These are phyloP conservation scores for Osmanthus fragrans DNA, from an alignment of 257 asterid species.

Conservation along the genomic window DNA sequence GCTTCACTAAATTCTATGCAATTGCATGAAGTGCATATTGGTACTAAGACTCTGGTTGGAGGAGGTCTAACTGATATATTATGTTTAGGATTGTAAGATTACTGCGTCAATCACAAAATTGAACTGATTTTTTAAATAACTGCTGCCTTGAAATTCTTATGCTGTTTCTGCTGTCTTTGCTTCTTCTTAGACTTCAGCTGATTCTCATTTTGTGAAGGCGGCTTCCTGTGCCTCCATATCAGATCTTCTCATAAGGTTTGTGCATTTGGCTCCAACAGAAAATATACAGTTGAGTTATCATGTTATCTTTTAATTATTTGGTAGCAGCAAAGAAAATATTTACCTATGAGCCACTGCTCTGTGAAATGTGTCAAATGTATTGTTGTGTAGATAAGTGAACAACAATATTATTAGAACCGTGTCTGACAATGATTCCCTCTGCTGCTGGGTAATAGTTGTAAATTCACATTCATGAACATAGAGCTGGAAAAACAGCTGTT, in stretches of 20 bases:
- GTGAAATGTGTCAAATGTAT: background rate
- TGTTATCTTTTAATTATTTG: constrained; percentile 1
- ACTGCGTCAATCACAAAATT: background rate
- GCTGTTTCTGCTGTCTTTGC: constrained; percentile 20
- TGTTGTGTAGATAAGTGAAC: background rate
- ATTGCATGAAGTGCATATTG: background rate
- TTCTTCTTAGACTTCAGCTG: constrained; percentile 35
- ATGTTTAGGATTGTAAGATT: background rate
- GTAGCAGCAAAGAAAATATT: background rate
- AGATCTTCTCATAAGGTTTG: constrained; percentile 80
- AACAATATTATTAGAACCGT: background rate
- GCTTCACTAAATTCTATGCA: background rate
- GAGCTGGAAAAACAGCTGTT: background rate
- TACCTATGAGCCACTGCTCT: background rate
- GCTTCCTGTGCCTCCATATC: constrained; percentile 85
- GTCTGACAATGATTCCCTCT: background rate
- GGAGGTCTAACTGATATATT: constrained; percentile 1
- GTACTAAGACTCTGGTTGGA: constrained; percentile 9
- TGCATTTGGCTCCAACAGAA: constrained; percentile 10
- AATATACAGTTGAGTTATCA: constrained; percentile 2
- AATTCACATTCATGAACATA: background rate
- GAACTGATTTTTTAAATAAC: background rate
- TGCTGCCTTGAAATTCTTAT: constrained; percentile 7
- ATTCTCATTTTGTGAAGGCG: constrained; percentile 69
- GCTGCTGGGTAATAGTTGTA: background rate